Percentiles rank a stretch among this genome's conserved stretches.
Conservation (phyloP, 2,329 filamentous ascomycete genomes). For the Fusarium sororula region DNA sequence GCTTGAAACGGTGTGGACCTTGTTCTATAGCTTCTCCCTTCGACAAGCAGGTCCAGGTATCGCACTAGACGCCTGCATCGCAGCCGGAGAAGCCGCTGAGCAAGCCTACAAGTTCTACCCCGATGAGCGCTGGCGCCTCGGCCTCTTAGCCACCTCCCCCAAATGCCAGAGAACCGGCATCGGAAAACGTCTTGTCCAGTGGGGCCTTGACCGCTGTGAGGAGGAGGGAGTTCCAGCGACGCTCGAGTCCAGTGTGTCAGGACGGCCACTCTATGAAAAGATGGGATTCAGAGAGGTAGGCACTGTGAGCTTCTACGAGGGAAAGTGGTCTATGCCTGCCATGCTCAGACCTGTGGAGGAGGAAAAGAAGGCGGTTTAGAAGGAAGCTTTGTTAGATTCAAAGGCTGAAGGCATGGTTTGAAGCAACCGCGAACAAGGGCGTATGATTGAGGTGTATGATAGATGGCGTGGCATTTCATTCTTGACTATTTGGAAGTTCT, state of each 20-base stretch:
- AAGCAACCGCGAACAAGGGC: neutral
- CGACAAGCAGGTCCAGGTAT: neutral
- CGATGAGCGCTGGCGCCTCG: conserved; percentile 13
- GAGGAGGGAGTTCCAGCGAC: conserved; percentile 10
- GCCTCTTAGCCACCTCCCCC: conserved; percentile 9
- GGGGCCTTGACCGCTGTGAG: conserved; percentile 22
- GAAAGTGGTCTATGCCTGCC: neutral
- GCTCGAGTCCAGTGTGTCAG: conserved; percentile 10
- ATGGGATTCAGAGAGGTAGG: conserved; percentile 10
- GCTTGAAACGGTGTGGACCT: neutral
- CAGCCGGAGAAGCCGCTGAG: neutral
- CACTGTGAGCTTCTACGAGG: neutral
- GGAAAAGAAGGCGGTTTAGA: neutral
- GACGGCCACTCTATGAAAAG: conserved; percentile 8
- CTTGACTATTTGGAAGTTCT: neutral
- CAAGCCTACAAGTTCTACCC: neutral
- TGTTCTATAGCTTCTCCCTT: neutral
- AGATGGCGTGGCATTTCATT: neutral
- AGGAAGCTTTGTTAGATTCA: neutral
- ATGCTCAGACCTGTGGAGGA: conserved; percentile 13
- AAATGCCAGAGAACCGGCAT: conserved; percentile 20
- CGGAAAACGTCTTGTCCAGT: conserved; percentile 9
- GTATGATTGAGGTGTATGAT: neutral
- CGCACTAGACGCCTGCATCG: neutral
- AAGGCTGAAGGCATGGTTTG: neutral